Base-by-base conservation (phyloP, 371 early-diverging fungal genomes). In the Fennellomyces sp. region DNA sequence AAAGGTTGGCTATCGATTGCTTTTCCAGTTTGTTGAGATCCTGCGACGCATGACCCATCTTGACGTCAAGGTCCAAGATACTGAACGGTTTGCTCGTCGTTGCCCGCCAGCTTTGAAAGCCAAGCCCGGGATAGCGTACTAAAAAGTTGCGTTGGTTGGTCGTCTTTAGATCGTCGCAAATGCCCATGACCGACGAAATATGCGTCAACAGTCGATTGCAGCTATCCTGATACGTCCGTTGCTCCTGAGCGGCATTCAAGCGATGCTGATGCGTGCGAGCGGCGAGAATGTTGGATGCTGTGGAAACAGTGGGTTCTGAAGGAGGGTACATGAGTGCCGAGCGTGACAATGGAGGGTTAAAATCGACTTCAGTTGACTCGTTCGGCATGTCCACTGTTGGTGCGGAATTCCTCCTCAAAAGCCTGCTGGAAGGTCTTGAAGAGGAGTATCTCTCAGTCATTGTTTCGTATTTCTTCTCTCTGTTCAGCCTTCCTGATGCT, bases 141-240 rank as follows among this genome's bases (percentile, higher is more conserved):
- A 45, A 50, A 39, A 25, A 47, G 68, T 50, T 21, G 68, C 64
- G 47, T 65, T 52, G 59, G 41, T 41, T 41, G 41, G 41, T 45
- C n/a, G 45, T 45, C n/a, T 45, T 80, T 45, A 89, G 65, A 39
- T 88, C 87, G 13, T 80, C 75, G 58, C 89, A 81, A 31, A 90
- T 66, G 4, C 74, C 57, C 48, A 77, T 73, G 6, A 88, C 86
- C 58, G 77, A 77, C 13, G 68, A 54, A 53, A 91, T 81, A 60
- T 87, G 73, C 17, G 65, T 75, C 62, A 85, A 74, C 45, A 91
- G 70, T 30, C 86, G 83, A 29, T 84, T 83, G 69, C 88, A 84
- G 60, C 88, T 89, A 63, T 88, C 88, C 10, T 83, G 83, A 66
- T 87, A 91, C 31, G 82, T 70, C 29, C 84, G 85, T 64, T 89